Conservation (phyloP, 164 flowering plant species). For the Sextonia rubra region DNA sequence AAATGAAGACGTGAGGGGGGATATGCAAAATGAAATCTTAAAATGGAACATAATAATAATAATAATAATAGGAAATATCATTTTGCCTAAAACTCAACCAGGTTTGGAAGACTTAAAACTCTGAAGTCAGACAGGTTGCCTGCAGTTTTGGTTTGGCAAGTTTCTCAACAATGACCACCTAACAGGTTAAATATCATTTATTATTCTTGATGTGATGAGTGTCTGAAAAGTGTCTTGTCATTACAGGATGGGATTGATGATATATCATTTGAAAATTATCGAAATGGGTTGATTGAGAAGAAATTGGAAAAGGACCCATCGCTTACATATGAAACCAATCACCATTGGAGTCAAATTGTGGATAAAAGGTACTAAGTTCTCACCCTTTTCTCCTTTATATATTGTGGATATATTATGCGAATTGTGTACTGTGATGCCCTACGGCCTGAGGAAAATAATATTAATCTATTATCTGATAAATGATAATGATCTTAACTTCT, state of each 20-base stretch:
- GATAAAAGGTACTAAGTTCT: conserved; percentile 59
- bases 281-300: conserved; percentile 67
- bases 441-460: background rate
- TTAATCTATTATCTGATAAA: too few relatives aligned
- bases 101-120: too few relatives aligned
- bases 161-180: too few relatives aligned
- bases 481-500: background rate
- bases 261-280: conserved; percentile 67
- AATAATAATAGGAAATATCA: too few relatives aligned
- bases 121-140: too few relatives aligned
- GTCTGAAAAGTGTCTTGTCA: background rate
- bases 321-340: conserved; percentile 60
- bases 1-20: too few relatives aligned
- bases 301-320: conserved; percentile 90
- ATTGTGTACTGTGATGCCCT: background rate
- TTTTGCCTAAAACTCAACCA: too few relatives aligned
- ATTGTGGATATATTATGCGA: background rate
- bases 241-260: conserved; percentile 74
- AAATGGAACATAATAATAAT: too few relatives aligned
- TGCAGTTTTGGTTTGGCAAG: too few relatives aligned
- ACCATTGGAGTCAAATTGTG: conserved; percentile 72
- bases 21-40: too few relatives aligned
- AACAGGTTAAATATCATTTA: too few relatives aligned
- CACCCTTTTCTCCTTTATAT: background rate
- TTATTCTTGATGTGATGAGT: background rate